A percentile compares a stretch with the other conserved stretches of the same genome.
phyloP scores from a whole-genome alignment of 2,329 filamentous ascomycete species.

The Aspergillus awamori region DNA sequence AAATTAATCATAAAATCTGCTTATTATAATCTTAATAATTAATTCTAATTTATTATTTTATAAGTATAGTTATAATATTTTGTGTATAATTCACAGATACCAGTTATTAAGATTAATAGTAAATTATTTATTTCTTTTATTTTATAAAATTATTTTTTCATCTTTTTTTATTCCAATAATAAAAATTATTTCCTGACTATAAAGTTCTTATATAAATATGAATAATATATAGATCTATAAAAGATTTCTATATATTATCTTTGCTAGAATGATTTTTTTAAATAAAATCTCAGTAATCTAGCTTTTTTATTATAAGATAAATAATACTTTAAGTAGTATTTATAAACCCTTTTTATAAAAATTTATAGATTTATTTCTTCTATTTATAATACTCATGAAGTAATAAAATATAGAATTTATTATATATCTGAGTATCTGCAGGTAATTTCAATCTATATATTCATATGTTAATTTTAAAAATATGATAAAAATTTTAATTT shows the following conservation, averaged over 20 bases:
- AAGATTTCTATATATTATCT: neutral
- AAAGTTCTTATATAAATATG: neutral
- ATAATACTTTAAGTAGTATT: neutral
- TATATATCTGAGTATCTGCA: neutral
- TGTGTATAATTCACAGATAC: no score
- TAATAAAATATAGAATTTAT: neutral
- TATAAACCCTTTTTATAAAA: constrained; percentile 4
- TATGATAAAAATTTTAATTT: neutral
- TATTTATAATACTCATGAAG: neutral
- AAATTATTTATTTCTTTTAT: no score
- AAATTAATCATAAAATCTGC: no score
- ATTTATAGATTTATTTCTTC: neutral
- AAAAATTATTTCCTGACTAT: neutral
- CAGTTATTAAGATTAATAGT: no score
- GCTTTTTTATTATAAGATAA: neutral
- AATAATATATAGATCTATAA: neutral
- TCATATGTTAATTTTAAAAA: neutral
- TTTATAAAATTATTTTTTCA: neutral
- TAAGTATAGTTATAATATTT: no score
- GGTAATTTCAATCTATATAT: neutral
- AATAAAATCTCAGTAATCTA: neutral
- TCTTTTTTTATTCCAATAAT: neutral
- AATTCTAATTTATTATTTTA: no score
- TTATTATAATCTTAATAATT: no score
- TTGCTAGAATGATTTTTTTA: neutral